Base-by-base conservation (phyloP, 371 early-diverging fungal genomes). In the Gilbertella persicaria region DNA sequence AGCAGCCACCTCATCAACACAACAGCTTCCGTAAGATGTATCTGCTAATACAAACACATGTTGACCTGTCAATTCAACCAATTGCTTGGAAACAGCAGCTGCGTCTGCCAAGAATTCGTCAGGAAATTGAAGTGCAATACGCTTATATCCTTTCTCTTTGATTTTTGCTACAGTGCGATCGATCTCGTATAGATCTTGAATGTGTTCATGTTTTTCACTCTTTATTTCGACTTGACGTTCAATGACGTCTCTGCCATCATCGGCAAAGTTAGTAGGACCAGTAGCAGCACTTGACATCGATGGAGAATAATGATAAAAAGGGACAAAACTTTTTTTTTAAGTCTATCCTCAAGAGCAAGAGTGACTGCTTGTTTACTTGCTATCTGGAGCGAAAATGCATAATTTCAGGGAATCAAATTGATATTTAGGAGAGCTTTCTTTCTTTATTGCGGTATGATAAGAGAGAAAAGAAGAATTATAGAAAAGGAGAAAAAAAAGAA, bases 11-110 rank as follows among this genome's bases (percentile, higher is more conserved):
- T 94, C 93, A 61, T 97, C 98, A 1, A 95, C 93, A 69, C 98
- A 97, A 67, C 98, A 97, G 66, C 95, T 94, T 46, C 96, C 96
- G 58, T 92, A 95, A 10, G 96, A 91, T 0, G 98, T 96, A 61
- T 97, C 98, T 7, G 93, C 98, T 26, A 97, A 68, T 14, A 96
- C 78, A 59, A 80, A 93, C 19, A 90, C 62, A 5, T 73, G 58
- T n/a, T 72, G 59, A 5, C 53, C 62, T 2, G 81, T 79, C n/a
- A 62, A 58, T 19, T 78, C 43, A 12, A 64, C 62, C 45, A 95
- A 66, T 39, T 63, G 46, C 3, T 66, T 58, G 0, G 85, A 78
- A 0, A 96, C 84, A 4, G 69, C 54, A 4, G 90, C 81, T 0
- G 96, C 79, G 53, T 87, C 85, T 0, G 71, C 73, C n/a, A 97